A percentile compares a stretch with the other conserved stretches of the same genome.
Conservation (phyloP, 2,329 filamentous ascomycete genomes). For the Xylariaceae sp. region DNA sequence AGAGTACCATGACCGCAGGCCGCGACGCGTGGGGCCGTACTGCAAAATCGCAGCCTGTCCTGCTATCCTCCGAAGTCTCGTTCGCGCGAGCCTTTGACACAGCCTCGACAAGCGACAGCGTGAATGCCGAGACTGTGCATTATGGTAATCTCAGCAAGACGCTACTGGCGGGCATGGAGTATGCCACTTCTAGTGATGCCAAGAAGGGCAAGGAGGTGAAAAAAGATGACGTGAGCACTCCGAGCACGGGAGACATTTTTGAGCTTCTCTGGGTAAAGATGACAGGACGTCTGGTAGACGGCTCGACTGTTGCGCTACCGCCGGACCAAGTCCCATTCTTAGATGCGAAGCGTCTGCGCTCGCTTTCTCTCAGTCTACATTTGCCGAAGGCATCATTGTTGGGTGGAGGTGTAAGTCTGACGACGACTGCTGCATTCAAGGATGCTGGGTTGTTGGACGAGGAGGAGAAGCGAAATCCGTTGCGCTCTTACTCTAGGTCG, state of each 20-base stretch:
- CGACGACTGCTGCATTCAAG: constrained; percentile 41
- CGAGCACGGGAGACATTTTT: constrained; percentile 30
- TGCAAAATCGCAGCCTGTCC: constrained; percentile 56
- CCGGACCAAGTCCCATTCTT: constrained; percentile 33
- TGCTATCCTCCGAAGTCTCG: constrained; percentile 57
- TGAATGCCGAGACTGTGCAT: constrained; percentile 69
- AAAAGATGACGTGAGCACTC: neutral
- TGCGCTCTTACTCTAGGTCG: constrained; percentile 28
- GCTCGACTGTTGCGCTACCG: constrained; percentile 27
- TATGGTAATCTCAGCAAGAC: constrained; percentile 69
- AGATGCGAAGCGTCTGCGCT: constrained; percentile 35
- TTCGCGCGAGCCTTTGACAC: constrained; percentile 53
- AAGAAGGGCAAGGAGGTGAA: neutral
- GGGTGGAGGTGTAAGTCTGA: constrained; percentile 56
- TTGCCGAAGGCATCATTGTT: constrained; percentile 67
- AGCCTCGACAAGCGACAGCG: constrained; percentile 55
- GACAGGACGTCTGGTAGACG: constrained; percentile 34
- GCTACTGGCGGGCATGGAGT: constrained; percentile 47
- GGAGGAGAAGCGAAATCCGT: constrained; percentile 19
- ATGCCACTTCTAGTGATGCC: constrained; percentile 1
- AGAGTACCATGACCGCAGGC: constrained; percentile 51
- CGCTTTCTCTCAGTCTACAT: constrained; percentile 49
- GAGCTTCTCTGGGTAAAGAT: constrained; percentile 36
- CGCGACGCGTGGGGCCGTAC: constrained; percentile 65
- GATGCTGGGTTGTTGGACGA: constrained; percentile 6